Evolutionary conservation across 192 early-diverging fungal genomes (phyloP), one percentile per base, ranked within the genome.

Genomic region (Coemansia sp.): DNA sequence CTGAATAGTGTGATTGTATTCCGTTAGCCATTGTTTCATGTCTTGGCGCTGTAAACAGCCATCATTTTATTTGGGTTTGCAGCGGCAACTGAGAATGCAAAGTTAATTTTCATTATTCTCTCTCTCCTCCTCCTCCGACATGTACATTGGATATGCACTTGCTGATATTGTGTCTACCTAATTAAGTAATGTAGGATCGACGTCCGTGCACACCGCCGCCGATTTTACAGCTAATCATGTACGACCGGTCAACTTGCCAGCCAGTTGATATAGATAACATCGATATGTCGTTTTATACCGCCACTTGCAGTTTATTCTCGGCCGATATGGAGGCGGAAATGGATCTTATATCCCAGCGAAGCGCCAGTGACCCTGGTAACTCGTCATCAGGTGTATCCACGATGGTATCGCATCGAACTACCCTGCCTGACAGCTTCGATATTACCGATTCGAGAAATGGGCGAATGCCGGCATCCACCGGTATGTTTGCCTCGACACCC

Each of bases 161-260:
- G 24, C 45, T 42, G 10, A 42, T 37, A 31, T 42, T 42, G 40
- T 14, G 46, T 24, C 8, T 9, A 21, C 21, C 6, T 21, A 6
- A 41, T n/a, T 48, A 21, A 29, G 31, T 31, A 45, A 14, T 19
- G 27, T 83, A 88, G 78, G 87, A 89, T 76, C 78, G 85, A 33
- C 79, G 88, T 11, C 85, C 85, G 56, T 83, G 88, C 19, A 88
- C 87, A 48, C 90, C 90, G 10, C 87, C 87, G 24, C 87, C 88
- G 7, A 87, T 91, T 64, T 61, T 89, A 13, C 87, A 88, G 70
- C 75, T 91, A 2, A 69, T 87, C 62, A 81, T 86, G 42, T 78
- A 78, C 40, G 68, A 89, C 72, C 63, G 84, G 13, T 34, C 80
- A 62, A 70, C 83, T n/a, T 41, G 68, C n/a, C 71, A 62, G 36